Evolutionary conservation across 106 monocot species (phyloP).

Genomic region (Apostasia ramifera): DNA sequence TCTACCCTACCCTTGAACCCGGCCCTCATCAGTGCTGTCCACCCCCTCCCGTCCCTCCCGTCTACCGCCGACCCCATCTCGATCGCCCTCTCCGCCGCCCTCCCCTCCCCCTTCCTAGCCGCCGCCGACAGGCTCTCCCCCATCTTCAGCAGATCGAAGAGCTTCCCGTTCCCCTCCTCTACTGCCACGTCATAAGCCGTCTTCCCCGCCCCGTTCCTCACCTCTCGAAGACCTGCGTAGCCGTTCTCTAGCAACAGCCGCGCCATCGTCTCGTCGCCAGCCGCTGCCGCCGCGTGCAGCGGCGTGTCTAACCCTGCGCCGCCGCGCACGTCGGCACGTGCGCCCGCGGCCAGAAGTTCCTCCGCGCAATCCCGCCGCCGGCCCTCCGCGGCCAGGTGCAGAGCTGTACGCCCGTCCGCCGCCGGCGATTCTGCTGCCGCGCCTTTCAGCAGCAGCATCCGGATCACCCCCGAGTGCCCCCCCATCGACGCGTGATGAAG

Average conservation of each 20-base stretch:
- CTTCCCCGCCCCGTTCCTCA: slow-evolving; percentile 30
- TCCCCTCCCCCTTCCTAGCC: slow-evolving; percentile 38
- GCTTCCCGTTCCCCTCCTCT: slow-evolving; percentile 26
- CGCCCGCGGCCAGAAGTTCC: slow-evolving; percentile 23
- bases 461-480: slow-evolving; percentile 28
- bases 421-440: slow-evolving; percentile 17
- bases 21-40: slow-evolving; percentile 59
- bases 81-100: slow-evolving; percentile 12
- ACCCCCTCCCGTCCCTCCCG: slow-evolving; percentile 44
- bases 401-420: slow-evolving; percentile 31
- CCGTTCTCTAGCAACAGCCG: slow-evolving; percentile 23
- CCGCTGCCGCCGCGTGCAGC: slow-evolving; percentile 34
- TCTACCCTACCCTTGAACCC: slow-evolving; percentile 45
- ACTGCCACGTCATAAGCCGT: slow-evolving; percentile 47
- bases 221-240: slow-evolving; percentile 21
- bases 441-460: slow-evolving; percentile 32
- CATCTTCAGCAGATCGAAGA: slow-evolving; percentile 32
- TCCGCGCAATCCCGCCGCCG: slow-evolving; percentile 20
- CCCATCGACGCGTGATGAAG: slow-evolving; percentile 30
- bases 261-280: slow-evolving; percentile 36
- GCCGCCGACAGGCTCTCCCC: slow-evolving; percentile 30
- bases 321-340: slow-evolving; percentile 23
- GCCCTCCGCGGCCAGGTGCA: slow-evolving; percentile 34
- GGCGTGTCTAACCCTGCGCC: slow-evolving; percentile 31
- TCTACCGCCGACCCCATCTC: slow-evolving; percentile 37